Base-by-base conservation (phyloP, 1,139 yeast genomes). In the Diutina catenulata region DNA sequence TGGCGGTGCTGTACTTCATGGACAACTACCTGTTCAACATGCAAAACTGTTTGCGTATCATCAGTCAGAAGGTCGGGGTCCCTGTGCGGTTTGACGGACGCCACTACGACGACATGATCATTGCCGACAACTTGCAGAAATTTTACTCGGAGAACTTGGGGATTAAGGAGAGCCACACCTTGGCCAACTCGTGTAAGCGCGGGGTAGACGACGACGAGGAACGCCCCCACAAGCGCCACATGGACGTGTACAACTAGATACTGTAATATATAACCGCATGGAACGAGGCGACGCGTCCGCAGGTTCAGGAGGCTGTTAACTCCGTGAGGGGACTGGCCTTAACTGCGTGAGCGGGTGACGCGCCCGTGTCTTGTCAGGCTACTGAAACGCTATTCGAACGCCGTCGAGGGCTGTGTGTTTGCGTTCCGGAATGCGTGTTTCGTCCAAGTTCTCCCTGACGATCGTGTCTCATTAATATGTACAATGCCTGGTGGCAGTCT, bases 21-120 rank as follows among this genome's bases (percentile, higher is more conserved):
- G 71, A 67, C 47, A 52, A 51, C 38, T 66, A 66, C 46, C 56
- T 56, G 43, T 62, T 56, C 43, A 60, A 64, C 44, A 49, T 62
- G 27, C 52, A 48, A 42, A 45, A 49, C 32, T 45, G 48, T 28
- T 22, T 44, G 32, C 40, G 38, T 19, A 28, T 41, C 26, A 20
- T 40, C 11, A 44, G 38, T 37, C 44, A 13, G 41, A 43, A 8
- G 45, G 57, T 11, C 53, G 56, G n/a, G 40, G 46, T 23, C 38
- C 56, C 13, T 32, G 46, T 25, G 47, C 49, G 39, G 11, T 53
- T 62, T 41, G 62, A 62, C 45, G 39, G 49, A 41, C 60, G 57
- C 43, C 65, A 49, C 46, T 67, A 67, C 44, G 68, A 64, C 39
- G 71, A 66, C 46, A 54, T 67, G 45, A 46, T 65, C 31, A 56